Evolutionary conservation across 2,329 filamentous ascomycete genomes (phyloP), one percentile per base, ranked within the genome.

Genomic region (Diaporthe velutina): DNA sequence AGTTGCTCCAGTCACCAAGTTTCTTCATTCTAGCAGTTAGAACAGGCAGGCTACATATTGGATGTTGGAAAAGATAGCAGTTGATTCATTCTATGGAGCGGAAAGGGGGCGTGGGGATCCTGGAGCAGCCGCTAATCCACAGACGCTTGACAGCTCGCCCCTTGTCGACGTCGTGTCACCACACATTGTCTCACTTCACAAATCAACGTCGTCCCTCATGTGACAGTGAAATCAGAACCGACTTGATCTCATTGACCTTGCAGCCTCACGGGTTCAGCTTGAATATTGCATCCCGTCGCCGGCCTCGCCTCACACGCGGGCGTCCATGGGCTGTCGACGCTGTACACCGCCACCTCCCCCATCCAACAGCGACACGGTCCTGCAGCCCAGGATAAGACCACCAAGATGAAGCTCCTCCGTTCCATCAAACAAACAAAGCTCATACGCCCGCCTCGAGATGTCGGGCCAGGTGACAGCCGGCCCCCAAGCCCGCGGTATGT

Each of bases 401-500:
- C 30, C 57, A 28, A 22, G 19, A 76, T 74, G 75, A 71, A 30
- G 35, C n/a, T 74, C 22, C 33, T 76, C 48, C 12, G 19, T 15
- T 64, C 33, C 33, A 45, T 81, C 52, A 81, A 80, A 70, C 80
- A 82, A 42, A 79, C 77, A 28, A 77, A 79, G 54, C 78, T 74
- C 45, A 80, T 81, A 45, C 77, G 79, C 28, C 79, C 77, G 2
- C 76, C 77, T 12, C 61, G 58, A n/a, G 66, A 67, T 25, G 7
- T 54, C 8, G 57, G 58, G 4, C 71, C 78, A 17, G 70, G 57
- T 54, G 70, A 61, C 28, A 57, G 71, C n/a, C 80, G 80, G 1
- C 78, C 76, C 15, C 76, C 80, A 12, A 79, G 80, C 54, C 77
- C 81, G 66, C 72, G 71, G 22, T 82, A 81, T 76, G 80, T 82